A percentile compares a stretch with the other conserved stretches of the same genome.
Conservation (phyloP, 2,329 filamentous ascomycete genomes). For the Capronia americana region DNA sequence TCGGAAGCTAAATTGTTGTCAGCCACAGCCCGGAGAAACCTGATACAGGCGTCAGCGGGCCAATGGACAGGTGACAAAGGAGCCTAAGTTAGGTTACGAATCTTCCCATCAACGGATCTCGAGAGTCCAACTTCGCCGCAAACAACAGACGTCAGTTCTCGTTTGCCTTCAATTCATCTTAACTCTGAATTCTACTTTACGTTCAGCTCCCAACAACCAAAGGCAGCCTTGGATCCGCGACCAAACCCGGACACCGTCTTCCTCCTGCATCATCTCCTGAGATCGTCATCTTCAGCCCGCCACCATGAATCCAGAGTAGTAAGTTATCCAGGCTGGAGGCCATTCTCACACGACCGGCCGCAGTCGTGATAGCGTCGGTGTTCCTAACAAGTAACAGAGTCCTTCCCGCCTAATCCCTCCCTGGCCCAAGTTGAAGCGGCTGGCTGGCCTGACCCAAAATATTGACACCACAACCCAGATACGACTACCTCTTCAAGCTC, state of each 20-base stretch:
- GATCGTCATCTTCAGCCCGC: conserved; percentile 18
- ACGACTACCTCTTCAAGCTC: conserved; percentile 99
- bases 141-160: conserved; percentile 18
- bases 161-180: conserved; percentile 14
- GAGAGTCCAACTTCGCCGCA: conserved; percentile 23
- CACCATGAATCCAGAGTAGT: conserved; percentile 60
- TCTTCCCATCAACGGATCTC: conserved; percentile 16
- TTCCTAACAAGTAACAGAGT: conserved; percentile 26
- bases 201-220: conserved; percentile 3
- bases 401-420: neutral
- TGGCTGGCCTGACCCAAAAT: conserved; percentile 7
- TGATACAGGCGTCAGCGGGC: conserved; percentile 20
- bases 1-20: conserved; percentile 1
- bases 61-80: conserved; percentile 14
- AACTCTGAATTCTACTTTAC: conserved; percentile 9
- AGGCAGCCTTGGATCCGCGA: neutral
- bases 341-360: conserved; percentile 12
- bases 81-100: conserved; percentile 17
- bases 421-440: neutral
- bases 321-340: conserved; percentile 40
- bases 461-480: conserved; percentile 64
- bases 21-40: conserved; percentile 11
- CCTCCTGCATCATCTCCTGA: conserved; percentile 11
- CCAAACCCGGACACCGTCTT: neutral
- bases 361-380: neutral